Percentiles rank a stretch among this genome's conserved stretches.
These are phyloP conservation scores for Teratosphaeria pseudoeucalypti DNA, from an alignment of 2,329 filamentous ascomycete genomes.

Conservation along the genomic window DNA sequence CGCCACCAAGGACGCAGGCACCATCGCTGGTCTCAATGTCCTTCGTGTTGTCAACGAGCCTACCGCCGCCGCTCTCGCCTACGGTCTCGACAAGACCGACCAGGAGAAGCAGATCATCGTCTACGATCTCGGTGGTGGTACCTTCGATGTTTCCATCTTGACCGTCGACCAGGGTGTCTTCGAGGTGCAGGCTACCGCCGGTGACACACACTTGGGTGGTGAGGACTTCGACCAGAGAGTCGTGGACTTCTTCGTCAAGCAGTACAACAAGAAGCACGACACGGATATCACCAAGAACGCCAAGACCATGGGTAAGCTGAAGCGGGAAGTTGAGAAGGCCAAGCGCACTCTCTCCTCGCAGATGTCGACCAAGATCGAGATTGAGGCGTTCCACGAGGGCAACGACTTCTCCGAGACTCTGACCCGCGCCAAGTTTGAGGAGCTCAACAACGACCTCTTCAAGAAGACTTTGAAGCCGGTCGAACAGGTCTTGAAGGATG, in stretches of 20 bases:
- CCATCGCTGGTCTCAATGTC: constrained; percentile 91
- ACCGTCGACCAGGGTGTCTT: constrained; percentile 98
- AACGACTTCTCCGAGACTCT: constrained; percentile 98
- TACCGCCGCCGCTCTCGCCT: constrained; percentile 88
- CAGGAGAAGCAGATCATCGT: constrained; percentile 82
- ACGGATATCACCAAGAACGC: constrained; percentile 88
- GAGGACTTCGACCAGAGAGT: constrained; percentile 98
- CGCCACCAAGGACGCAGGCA: constrained; percentile 95
- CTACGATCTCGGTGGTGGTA: constrained; percentile 97
- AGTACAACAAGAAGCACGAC: constrained; percentile 95
- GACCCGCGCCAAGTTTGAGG: constrained; percentile 97
- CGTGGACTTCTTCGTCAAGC: constrained; percentile 92
- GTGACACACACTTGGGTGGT: constrained; percentile 95
- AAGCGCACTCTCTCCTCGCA: constrained; percentile 70
- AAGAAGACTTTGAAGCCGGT: constrained; percentile 99
- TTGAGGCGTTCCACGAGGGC: constrained; percentile 93
- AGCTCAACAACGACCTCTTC: constrained; percentile 97
- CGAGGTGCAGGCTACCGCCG: constrained; percentile 98
- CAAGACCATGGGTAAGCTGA: constrained; percentile 98
- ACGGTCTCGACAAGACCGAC: constrained; percentile 89
- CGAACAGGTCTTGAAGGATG: constrained; percentile 96
- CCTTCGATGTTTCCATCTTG: constrained; percentile 95
- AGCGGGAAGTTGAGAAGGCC: constrained; percentile 98
- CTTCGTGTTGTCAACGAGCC: constrained; percentile 98
- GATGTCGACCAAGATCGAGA: constrained; percentile 51